Percentiles rank a stretch among this genome's conserved stretches.
Evolutionary conservation across 306 rosid species (phyloP).

Genomic region (Prosopis cineraria): DNA sequence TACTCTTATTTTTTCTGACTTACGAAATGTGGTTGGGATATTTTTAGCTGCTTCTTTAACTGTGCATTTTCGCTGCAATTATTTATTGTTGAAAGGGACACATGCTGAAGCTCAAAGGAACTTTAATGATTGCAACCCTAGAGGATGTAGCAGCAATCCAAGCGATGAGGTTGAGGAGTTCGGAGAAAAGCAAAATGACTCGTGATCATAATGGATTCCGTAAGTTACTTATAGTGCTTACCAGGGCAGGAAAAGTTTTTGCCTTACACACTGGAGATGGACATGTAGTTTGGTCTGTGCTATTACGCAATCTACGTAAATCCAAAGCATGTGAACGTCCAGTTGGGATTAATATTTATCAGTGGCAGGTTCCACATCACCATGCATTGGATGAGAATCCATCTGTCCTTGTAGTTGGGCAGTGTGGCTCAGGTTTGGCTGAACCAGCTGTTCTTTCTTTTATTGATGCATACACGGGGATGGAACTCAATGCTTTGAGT

Average conservation of each 20-base stretch:
- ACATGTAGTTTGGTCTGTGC: constrained; percentile 83
- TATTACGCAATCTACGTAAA: constrained; percentile 59
- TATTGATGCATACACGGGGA: constrained; percentile 81
- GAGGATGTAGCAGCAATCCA: constrained; percentile 88
- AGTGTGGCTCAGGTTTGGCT: constrained; percentile 65
- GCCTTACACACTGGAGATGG: constrained; percentile 99
- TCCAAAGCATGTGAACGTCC: constrained; percentile 72
- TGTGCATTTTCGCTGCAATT: constrained; percentile 28
- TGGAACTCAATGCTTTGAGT: constrained; percentile 59
- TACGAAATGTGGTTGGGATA: constrained; percentile 27
- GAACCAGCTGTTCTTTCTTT: constrained; percentile 77
- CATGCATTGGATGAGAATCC: constrained; percentile 95
- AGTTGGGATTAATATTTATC: constrained; percentile 75
- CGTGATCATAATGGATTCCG: constrained; percentile 98
- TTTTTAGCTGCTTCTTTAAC: constrained; percentile 38
- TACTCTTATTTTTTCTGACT: constrained; percentile 8
- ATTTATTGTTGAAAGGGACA: constrained; percentile 73
- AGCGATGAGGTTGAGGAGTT: constrained; percentile 78
- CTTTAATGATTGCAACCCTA: constrained; percentile 90
- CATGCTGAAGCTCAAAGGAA: constrained; percentile 91
- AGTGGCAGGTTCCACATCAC: constrained; percentile 99
- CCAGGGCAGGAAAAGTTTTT: constrained; percentile 86
- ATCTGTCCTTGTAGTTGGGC: constrained; percentile 78
- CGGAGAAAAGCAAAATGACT: constrained; percentile 96
- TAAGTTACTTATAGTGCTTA: constrained; percentile 82